Evolutionary conservation across 2,329 filamentous ascomycete genomes (phyloP).

Genomic region (Talaromyces atroroseus): DNA sequence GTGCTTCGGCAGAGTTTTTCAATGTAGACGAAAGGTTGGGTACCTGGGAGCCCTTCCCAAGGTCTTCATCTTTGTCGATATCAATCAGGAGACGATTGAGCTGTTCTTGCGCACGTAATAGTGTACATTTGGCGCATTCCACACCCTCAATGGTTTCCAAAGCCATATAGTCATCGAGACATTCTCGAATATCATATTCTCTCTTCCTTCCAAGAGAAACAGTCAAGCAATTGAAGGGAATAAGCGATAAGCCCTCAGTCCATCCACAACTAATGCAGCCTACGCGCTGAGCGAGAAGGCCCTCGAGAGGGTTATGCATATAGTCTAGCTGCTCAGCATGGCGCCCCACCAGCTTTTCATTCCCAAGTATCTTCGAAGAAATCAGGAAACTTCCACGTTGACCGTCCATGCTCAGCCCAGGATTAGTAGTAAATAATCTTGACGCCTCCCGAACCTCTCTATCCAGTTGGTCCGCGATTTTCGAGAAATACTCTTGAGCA

Average conservation of each 20-base stretch:
- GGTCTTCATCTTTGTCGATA: slow-evolving; percentile 34
- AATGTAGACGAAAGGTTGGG: slow-evolving; percentile 32
- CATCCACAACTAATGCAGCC: slow-evolving; percentile 80
- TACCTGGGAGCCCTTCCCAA: slow-evolving; percentile 19
- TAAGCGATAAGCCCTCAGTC: slow-evolving; percentile 82
- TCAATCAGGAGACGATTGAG: slow-evolving; percentile 42
- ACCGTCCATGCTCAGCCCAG: slow-evolving; percentile 36
- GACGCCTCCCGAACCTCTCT: slow-evolving; percentile 61
- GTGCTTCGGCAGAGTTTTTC: slow-evolving; percentile 39
- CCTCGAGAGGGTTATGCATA: slow-evolving; percentile 74
- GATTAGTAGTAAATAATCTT: slow-evolving; percentile 38
- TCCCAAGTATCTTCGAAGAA: slow-evolving; percentile 17
- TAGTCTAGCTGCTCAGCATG: slow-evolving; percentile 17
- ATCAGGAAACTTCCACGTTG: slow-evolving; percentile 30
- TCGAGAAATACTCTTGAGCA: slow-evolving; percentile 94
- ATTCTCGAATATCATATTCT: slow-evolving; percentile 67
- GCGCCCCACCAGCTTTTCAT: slow-evolving; percentile 11
- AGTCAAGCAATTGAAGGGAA: slow-evolving; percentile 89
- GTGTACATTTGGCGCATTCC: slow-evolving; percentile 85
- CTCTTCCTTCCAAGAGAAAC: slow-evolving; percentile 66
- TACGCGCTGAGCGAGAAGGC: slow-evolving; percentile 79
- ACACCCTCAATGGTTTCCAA: slow-evolving; percentile 84
- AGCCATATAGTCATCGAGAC: slow-evolving; percentile 76
- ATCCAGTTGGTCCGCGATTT: slow-evolving; percentile 78
- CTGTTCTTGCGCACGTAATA: slow-evolving; percentile 55